These are phyloP conservation scores for Berkeleyomyces rouxiae DNA, from an alignment of 2,329 filamentous ascomycete genomes.

Conservation along the genomic window DNA sequence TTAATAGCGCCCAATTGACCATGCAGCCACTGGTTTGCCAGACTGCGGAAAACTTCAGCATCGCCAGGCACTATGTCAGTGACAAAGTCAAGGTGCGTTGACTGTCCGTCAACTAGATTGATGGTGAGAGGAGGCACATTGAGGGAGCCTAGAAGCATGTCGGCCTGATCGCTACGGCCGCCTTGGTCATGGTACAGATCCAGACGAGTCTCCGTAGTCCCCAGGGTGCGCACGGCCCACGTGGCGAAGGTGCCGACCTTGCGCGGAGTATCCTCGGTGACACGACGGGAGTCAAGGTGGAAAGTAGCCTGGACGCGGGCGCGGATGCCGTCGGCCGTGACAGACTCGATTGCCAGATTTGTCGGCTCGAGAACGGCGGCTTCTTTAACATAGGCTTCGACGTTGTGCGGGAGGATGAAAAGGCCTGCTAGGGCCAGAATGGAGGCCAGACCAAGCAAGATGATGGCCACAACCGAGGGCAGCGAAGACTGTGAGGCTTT, in stretches of 20 bases:
- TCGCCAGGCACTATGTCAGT: conserved; percentile 62
- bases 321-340: conserved; percentile 61
- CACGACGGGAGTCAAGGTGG: conserved; percentile 59
- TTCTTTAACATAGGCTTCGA: conserved; percentile 75
- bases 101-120: conserved; percentile 60
- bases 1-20: conserved; percentile 56
- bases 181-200: conserved; percentile 53
- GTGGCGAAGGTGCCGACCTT: conserved; percentile 63
- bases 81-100: conserved; percentile 63
- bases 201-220: conserved; percentile 55
- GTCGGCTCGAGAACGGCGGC: conserved; percentile 70
- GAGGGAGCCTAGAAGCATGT: conserved; percentile 52
- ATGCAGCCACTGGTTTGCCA: conserved; percentile 79
- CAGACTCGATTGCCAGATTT: conserved; percentile 67
- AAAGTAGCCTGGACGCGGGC: conserved; percentile 73
- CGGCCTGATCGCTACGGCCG: conserved; percentile 48
- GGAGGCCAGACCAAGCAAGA: conserved; percentile 43
- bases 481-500: conserved; percentile 26
- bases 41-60: conserved; percentile 55
- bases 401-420: conserved; percentile 63
- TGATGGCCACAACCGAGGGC: conserved; percentile 63
- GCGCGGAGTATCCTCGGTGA: conserved; percentile 53
- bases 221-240: conserved; percentile 61
- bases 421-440: conserved; percentile 58
- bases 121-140: conserved; percentile 59